Base-by-base conservation (phyloP, 2,329 filamentous ascomycete species). In the Xylariomycetidae sp. region DNA sequence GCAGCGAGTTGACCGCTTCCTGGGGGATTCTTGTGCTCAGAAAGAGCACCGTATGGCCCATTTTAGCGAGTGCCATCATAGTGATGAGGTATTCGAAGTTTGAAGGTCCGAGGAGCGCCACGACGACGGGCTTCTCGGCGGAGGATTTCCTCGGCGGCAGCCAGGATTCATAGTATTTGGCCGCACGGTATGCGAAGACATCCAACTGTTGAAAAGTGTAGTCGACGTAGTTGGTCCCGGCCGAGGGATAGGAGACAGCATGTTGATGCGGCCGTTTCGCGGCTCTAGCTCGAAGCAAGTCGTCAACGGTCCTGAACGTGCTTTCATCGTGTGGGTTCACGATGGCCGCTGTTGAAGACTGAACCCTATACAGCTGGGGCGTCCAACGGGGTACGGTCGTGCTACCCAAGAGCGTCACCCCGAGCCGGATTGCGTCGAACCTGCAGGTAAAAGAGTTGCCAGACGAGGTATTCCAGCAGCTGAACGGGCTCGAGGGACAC, bases 81-180 rank as follows among this genome's bases (percentile, higher is more conserved):
- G 70, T 68, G 22, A 76, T 56, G 23, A 76, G 59, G 38, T 74
- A 74, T 34, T 74, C 68, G 8, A 79, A 57, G 40, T 70, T 68
- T 1, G 72, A 75, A 1, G 63, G 60, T 1, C 68, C 72, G 3
- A 78, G 54, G 9, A 78, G 47, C 1, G 64, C 70, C 16, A 76
- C 59, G 1, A 68, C 63, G 4, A 39, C 41, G 5, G 47, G 48
- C 12, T 50, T 48, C 19, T 39, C 37, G 4, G n/a, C 23, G 2
- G 44, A 50, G 27, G 26, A 34, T 2, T 29, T 31, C 35, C 44
- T 38, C 12, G 34, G 23, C 8, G 39, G 38, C 9, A 41, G 37
- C 9, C 12, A 10, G 19, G 37, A 18, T 31, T 47, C 37, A 25
- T 48, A 44, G 12, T 49, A 34, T 22, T 37, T 47, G 2, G 49